Base-by-base conservation (phyloP, 768 basidiomycete species). In the Tremella mesenterica region DNA sequence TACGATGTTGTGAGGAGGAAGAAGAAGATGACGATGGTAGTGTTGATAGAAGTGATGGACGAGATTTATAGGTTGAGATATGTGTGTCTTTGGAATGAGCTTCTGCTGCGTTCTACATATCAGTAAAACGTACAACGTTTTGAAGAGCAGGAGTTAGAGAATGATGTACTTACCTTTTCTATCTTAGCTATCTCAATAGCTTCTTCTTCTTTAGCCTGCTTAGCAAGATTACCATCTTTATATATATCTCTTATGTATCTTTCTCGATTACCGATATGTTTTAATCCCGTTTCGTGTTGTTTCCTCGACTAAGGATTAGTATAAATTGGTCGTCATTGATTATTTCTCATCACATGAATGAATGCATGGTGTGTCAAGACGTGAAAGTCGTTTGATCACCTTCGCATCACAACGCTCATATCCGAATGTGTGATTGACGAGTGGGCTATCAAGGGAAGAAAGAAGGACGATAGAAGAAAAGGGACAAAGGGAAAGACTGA, bases 191-290 rank as follows among this genome's bases (percentile, higher is more conserved):
- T 89, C 71, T 95, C 88, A 55, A 83, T 86, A 56, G 82, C 82
- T 76, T 86, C 88, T 74, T 88, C 65, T 13, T 57, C 69, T 44
- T 72, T 72, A 33, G 73, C 75, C 56, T 65, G 50, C 55, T 70
- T 69, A 13, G 71, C 67, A 57, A 58, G 58, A 31, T 71, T 88
- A 1, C 93, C 88, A 3, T 81, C 75, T 77, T 96, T 96, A 81
- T 97, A 99, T 38, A 97, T 80, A 33, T 86, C 83, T 21, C 91
- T 79, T 53, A 97, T 85, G 74, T 85, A 95, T 16, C 92, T 80
- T 65, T 99, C 93, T 54, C 85, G 82, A 71, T 87, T 95, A 41
- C 93, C 95, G 67, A 92, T 85, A 77, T 99, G 95, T 28, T 87
- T 81, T 41, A 96, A 75, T 36, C 95, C 95, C 59, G 81, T 86